These are phyloP conservation scores for Epichloe coenophiala DNA, from an alignment of 2,329 filamentous ascomycete species.

Conservation along the genomic window DNA sequence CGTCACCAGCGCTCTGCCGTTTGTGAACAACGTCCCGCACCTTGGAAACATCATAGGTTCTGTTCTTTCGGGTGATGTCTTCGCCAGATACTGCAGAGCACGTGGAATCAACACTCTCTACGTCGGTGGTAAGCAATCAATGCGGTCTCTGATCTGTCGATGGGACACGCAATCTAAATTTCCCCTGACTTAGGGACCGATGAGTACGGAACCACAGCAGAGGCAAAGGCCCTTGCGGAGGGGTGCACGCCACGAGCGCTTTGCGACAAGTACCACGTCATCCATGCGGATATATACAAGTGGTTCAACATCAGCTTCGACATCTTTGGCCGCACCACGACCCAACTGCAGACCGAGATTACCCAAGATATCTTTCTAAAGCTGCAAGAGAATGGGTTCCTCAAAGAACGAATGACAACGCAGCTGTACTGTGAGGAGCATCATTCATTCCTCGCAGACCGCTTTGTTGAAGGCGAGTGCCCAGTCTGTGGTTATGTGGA, in stretches of 20 bases:
- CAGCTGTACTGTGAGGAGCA: conserved; percentile 75
- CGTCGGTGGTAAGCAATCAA: conserved; percentile 44
- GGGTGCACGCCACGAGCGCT: conserved; percentile 61
- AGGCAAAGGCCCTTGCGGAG: conserved; percentile 72
- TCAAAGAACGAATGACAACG: conserved; percentile 64
- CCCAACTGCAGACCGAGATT: conserved; percentile 68
- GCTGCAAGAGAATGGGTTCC: conserved; percentile 65
- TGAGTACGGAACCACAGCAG: conserved; percentile 80
- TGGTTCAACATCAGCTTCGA: conserved; percentile 87
- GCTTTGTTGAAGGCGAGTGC: conserved; percentile 62
- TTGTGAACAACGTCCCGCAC: conserved; percentile 5
- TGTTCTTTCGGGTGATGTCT: conserved; percentile 5
- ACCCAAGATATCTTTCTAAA: conserved; percentile 72
- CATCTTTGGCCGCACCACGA: conserved; percentile 77
- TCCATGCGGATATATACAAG: conserved; percentile 73
- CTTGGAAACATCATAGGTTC: conserved; percentile 5
- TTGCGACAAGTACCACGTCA: conserved; percentile 72
- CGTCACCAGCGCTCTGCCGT: conserved; percentile 5
- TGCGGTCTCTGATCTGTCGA: neutral
- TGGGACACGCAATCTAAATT: neutral
- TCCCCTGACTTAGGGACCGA: conserved; percentile 27
- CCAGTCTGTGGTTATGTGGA: conserved; percentile 52
- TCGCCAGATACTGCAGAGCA: conserved; percentile 40
- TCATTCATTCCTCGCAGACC: conserved; percentile 56
- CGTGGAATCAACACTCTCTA: conserved; percentile 61